phyloP scores from a whole-genome alignment of 2,329 filamentous ascomycete genomes.

The Microdochium nivale region DNA sequence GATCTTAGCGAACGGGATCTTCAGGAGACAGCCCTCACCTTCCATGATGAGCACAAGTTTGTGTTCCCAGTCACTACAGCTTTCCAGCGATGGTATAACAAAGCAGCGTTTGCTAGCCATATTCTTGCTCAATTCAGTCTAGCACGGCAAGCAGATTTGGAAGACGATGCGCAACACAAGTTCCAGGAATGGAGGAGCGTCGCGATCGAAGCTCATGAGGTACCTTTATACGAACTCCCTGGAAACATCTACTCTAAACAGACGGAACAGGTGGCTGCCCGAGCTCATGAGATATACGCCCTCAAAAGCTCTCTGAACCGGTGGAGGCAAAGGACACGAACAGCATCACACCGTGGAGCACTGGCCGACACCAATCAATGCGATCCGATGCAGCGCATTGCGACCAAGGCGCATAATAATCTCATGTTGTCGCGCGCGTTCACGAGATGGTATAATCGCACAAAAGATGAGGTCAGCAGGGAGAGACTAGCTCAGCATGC shows the following conservation, averaged over 20 bases:
- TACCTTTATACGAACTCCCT: neutral
- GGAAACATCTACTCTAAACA: neutral
- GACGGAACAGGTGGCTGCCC: neutral
- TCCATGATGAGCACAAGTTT: neutral
- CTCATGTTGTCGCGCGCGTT: conserved; percentile 1
- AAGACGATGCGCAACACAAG: neutral
- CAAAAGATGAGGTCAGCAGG: neutral
- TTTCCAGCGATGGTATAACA: neutral
- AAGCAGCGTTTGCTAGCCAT: neutral
- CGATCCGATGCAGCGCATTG: neutral
- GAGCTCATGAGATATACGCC: neutral
- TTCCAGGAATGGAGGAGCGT: neutral
- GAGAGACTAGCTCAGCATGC: neutral
- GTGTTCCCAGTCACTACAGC: neutral
- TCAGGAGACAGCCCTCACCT: neutral
- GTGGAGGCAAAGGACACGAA: neutral
- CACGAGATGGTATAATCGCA: neutral
- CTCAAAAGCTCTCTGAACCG: neutral
- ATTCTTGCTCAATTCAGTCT: neutral
- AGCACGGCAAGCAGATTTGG: neutral
- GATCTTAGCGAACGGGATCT: neutral
- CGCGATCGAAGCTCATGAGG: neutral
- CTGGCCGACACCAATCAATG: neutral
- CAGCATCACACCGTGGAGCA: neutral
- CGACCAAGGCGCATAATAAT: neutral